Base-by-base conservation (phyloP, 176 grass and related monocot species). In the Tuctoria greenei region DNA sequence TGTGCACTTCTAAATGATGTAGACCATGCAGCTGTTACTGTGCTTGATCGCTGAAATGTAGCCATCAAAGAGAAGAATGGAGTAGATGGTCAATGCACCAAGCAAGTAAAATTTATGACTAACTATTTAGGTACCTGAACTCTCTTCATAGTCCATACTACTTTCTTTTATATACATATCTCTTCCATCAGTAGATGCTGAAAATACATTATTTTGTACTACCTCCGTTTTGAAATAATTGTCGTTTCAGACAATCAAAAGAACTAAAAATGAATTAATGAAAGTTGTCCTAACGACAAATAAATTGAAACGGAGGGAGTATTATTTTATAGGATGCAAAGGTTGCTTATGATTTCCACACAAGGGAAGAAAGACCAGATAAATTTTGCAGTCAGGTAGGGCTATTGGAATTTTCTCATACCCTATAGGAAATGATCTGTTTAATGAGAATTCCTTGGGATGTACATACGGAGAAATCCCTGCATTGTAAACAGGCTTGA, bases 281-380 rank as follows among this genome's bases (percentile, higher is more conserved):
- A n/a, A n/a, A n/a, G n/a, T n/a, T n/a, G n/a, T n/a, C n/a, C n/a
- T n/a, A n/a, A n/a, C n/a, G n/a, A n/a, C n/a, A n/a, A n/a, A n/a
- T n/a, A n/a, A n/a, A n/a, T n/a, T n/a, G n/a, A n/a, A n/a, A n/a
- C n/a, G n/a, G n/a, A n/a, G n/a, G n/a, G n/a, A n/a, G n/a, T n/a
- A n/a, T n/a, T n/a, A n/a, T n/a, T n/a, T n/a, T n/a, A n/a, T n/a
- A n/a, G n/a, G 94, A 97, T 91, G 94, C 94, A 68, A 97, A 93
- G 68, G 94, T 97, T 65, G 94, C 94, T 62, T 93, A 97, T 72
- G 91, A 91, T 27, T 93, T 97, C 73, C 94, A 97, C 59, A 89
- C 75, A 36, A 81, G 94, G 57, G 94, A 97, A 78, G 90, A 97
- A 78, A 91, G 60, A 73, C 91, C 94, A 21, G 81, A 93, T 79